Evolutionary conservation across 495 filamentous ascomycete species (phyloP).

Genomic region (Penicillium tannophilum): DNA sequence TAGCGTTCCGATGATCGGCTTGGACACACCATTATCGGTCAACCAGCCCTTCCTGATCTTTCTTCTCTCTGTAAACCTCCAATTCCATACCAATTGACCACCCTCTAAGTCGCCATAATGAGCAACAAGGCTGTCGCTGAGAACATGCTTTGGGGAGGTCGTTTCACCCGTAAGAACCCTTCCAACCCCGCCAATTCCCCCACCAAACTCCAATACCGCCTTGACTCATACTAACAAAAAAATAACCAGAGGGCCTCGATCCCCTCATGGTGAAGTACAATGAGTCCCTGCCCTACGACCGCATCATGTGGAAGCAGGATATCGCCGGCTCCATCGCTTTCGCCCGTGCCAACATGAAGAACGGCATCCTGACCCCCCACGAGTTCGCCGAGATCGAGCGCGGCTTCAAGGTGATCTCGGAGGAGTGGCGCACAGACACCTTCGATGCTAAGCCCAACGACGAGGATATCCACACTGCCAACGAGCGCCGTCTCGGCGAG

Average conservation of each 20-base stretch:
- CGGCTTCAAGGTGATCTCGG: constrained; percentile 68
- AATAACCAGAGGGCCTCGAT: constrained; percentile 69
- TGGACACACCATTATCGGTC: constrained; percentile 1
- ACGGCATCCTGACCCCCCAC: constrained; percentile 68
- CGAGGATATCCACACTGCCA: constrained; percentile 86
- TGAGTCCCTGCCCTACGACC: constrained; percentile 82
- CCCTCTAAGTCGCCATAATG: constrained; percentile 34
- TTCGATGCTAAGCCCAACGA: constrained; percentile 51
- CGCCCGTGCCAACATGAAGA: constrained; percentile 79
- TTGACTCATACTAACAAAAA: constrained; percentile 27
- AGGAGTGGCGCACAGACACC: constrained; percentile 68
- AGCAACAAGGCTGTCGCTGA: constrained; percentile 48
- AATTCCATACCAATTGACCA: constrained; percentile 6
- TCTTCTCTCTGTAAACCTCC: constrained; percentile 3
- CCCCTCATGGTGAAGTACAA: constrained; percentile 91
- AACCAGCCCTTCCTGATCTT: constrained; percentile 4
- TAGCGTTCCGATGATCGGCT: constrained; percentile 29
- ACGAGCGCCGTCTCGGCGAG: constrained; percentile 88
- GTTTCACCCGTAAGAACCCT: constrained; percentile 66
- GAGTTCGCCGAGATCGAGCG: constrained; percentile 78
- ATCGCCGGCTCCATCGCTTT: constrained; percentile 82
- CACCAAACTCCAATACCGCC: constrained; percentile 4
- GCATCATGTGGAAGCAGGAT: constrained; percentile 78
- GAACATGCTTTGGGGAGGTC: constrained; percentile 80
- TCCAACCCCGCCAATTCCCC: constrained; percentile 11